phyloP scores from a whole-genome alignment of 768 basidiomycete species.

The Ephemerocybe angulata region DNA sequence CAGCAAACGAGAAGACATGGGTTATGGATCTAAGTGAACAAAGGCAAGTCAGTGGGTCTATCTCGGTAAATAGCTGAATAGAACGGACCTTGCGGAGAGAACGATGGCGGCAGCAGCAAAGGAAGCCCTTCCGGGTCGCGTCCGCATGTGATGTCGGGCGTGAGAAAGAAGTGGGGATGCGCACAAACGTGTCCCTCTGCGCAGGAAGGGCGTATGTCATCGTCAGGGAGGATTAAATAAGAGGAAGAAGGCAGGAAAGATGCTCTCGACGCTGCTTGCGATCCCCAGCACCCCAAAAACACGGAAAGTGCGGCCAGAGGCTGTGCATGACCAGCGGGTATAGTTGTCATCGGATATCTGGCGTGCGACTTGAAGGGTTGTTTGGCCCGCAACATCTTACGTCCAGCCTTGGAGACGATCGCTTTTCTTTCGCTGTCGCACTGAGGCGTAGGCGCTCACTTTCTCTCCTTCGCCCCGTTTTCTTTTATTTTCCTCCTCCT shows the following conservation, averaged over 20 bases:
- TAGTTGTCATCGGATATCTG: neutral
- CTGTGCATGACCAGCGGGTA: neutral
- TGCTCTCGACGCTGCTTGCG: neutral
- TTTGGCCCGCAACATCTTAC: constrained; percentile 6
- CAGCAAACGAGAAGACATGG: neutral
- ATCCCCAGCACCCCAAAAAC: neutral
- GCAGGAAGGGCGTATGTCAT: neutral
- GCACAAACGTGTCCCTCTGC: neutral
- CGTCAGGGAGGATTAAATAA: neutral
- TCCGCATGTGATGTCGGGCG: neutral
- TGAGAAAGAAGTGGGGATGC: neutral
- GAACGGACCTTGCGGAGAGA: neutral
- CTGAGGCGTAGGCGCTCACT: constrained; percentile 4
- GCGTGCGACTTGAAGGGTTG: neutral
- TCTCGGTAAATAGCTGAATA: neutral
- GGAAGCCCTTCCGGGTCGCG: neutral
- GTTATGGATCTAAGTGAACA: neutral
- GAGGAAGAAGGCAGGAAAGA: neutral
- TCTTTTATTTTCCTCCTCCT: constrained; percentile 14
- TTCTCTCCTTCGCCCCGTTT: constrained; percentile 15
- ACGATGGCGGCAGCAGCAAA: neutral
- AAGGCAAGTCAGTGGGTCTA: neutral
- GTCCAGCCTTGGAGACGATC: constrained; percentile 7
- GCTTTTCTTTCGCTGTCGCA: constrained; percentile 12
- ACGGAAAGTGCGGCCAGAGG: neutral